A percentile compares a stretch with the other conserved stretches of the same genome.
These are phyloP conservation scores for Dipsacomyces acuminosporus DNA, from an alignment of 371 early-diverging fungal genomes.

Conservation along the genomic window DNA sequence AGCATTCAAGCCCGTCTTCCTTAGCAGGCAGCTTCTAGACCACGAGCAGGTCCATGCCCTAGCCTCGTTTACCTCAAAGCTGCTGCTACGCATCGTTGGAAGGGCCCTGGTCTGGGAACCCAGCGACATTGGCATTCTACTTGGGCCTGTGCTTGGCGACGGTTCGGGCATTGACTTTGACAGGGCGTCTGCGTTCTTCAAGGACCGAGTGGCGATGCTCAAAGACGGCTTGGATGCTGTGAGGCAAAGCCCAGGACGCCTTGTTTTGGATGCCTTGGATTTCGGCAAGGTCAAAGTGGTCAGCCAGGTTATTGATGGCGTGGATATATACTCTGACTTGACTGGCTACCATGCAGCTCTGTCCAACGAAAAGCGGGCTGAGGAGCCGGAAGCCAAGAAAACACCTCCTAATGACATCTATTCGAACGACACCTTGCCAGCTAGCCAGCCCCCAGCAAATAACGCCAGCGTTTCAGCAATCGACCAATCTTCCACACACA, in stretches of 20 bases:
- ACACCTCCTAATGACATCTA: too few species aligned
- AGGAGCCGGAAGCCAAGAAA: too few species aligned
- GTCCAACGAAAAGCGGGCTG: too few species aligned
- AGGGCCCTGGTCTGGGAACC: conserved; percentile 53
- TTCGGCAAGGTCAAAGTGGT: conserved; percentile 31
- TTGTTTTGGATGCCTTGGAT: conserved; percentile 37
- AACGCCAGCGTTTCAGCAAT: too few species aligned
- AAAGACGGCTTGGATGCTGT: background rate
- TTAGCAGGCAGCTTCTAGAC: conserved; percentile 34
- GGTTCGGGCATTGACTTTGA: conserved; percentile 26
- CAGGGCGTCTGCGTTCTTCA: conserved; percentile 16
- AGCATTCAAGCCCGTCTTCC: conserved; percentile 1
- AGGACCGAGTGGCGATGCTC: conserved; percentile 11
- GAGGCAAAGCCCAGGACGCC: background rate
- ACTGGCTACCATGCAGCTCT: conserved; percentile 12
- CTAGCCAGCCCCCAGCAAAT: too few species aligned
- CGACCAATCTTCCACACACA: too few species aligned
- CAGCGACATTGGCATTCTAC: conserved; percentile 53
- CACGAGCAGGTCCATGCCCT: conserved; percentile 45
- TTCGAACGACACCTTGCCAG: too few species aligned
- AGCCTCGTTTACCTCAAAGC: conserved; percentile 52
- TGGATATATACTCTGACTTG: conserved; percentile 29
- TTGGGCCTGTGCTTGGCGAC: conserved; percentile 51
- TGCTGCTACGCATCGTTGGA: conserved; percentile 52
- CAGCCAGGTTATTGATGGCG: conserved; percentile 10